Base-by-base conservation (phyloP, 768 basidiomycete genomes). In the Boletus insuetus region DNA sequence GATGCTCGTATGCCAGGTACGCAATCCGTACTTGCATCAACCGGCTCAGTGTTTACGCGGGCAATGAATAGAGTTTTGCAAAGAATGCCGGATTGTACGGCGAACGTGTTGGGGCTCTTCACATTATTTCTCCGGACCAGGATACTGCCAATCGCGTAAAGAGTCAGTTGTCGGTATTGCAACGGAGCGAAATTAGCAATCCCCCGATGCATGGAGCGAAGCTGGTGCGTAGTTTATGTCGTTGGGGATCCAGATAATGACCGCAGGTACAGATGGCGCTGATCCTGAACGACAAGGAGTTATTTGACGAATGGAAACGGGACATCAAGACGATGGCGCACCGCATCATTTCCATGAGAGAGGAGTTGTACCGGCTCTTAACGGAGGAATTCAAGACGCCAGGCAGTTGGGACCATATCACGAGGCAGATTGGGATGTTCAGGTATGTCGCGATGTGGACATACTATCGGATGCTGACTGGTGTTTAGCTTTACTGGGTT, bases 351-450 rank as follows among this genome's bases (percentile, higher is more conserved):
- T 77, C 79, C 48, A 98, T 98, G 95, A 84, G 97, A 40, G 75
- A 83, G 58, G 82, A 89, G 74, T 78, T 99, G 62, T 79, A 84
- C 78, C 74, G 80, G 51, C 68, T 90, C 64, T 71, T 97, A 68
- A 69, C 66, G 24, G 79, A 91, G 59, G 86, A 89, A 69, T 72
- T 93, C 60, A 81, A 89, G 66, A 95, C 92, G 48, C 94, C 94
- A 4, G 93, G 94, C 7, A 85, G 84, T 66, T 99, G 97, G 97
- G 83, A 87, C n/a, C 96, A 98, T 73, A 96, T 99, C 65, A 77
- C 88, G 63, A 82, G 84, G 49, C 97, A 98, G 79, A 98, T 98
- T 73, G 96, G 95, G 53, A 97, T 96, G 95, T 97, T 95, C 80
- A 93, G 90, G 85, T 93, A 69, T 56, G 78, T 65, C 16, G 43